Base-by-base conservation (phyloP, 768 basidiomycete species). In the Calocybe indica region DNA sequence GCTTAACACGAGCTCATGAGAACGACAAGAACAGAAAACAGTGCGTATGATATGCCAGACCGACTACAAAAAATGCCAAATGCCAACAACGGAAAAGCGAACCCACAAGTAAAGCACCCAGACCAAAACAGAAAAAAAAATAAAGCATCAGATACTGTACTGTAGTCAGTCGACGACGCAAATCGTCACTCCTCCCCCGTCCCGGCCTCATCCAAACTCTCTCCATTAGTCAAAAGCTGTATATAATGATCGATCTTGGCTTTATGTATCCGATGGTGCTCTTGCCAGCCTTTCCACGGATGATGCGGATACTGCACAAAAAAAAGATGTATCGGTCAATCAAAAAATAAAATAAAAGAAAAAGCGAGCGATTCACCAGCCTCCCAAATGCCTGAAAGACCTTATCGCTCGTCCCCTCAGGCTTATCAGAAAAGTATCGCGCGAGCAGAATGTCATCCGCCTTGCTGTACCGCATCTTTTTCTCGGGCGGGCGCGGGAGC, bases 201-300 rank as follows among this genome's bases (percentile, higher is more conserved):
- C 14, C 54, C 56, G 22, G 56, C 59, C 1, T 55, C 56, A 36
- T 74, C 73, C 29, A 78, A 59, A 42, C 57, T 61, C 59, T 85
- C 80, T 9, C 87, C 88, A 30, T 72, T 71, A 8, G 59, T 58
- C 13, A 92, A 61, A 54, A 75, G 72, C 50, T 80, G 70, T 37
- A 88, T 84, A 36, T 88, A 75, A 64, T 90, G 82, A 56, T 91
- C 90, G 52, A 92, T 90, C 59, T 88, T 89, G 9, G 80, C 74
- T 59, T 91, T 92, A 62, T 92, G 90, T 56, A 91, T 89, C 37
- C 90, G 79, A 61, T 91, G 84, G 60, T 92, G 90, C 57, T 92
- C 90, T 62, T 92, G 90, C 90, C 90, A 92, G 10, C 90, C 90
- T 62, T 92, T 92, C 90, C 90, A 92, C 2, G 90, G 90, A 68